A percentile compares a stretch with the other conserved stretches of the same genome.
Conservation (phyloP, 805 yeast genomes). For the Candida vartiovaarae region DNA sequence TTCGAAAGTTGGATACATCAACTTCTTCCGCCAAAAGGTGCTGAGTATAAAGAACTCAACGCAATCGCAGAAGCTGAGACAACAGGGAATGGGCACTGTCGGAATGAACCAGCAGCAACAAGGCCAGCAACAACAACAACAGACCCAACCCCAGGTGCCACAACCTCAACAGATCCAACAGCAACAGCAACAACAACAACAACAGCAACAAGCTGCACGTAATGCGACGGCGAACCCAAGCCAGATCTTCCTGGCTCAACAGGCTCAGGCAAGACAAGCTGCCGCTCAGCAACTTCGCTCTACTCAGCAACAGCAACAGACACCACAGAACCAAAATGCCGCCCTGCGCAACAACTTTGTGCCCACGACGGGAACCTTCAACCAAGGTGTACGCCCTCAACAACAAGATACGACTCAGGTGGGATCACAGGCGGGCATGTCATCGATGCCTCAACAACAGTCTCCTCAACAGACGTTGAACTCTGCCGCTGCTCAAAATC, state of each 20-base stretch:
- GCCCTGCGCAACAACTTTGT: constrained; percentile 3
- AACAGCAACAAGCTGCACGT: constrained; percentile 11
- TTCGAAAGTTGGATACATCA: constrained; percentile 51
- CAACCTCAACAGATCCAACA: not conserved
- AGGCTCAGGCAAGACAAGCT: constrained; percentile 43
- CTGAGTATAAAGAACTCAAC: constrained; percentile 19
- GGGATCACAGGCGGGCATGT: constrained; percentile 4
- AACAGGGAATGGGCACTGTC: constrained; percentile 27
- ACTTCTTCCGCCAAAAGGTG: constrained; percentile 29
- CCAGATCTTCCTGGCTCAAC: constrained; percentile 37
- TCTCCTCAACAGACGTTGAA: constrained; percentile 1
- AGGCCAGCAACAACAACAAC: constrained; percentile 3
- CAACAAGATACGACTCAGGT: constrained; percentile 2
- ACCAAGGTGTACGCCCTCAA: constrained; percentile 3
- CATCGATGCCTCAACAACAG: constrained; percentile 1
- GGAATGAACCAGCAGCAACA: constrained; percentile 5
- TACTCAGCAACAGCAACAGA: constrained; percentile 9
- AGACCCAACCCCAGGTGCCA: not conserved
- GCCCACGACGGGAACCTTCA: constrained; percentile 3
- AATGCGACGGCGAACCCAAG: constrained; percentile 20
- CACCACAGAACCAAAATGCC: not conserved
- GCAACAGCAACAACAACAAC: constrained; percentile 16
- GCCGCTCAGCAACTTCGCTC: constrained; percentile 38
- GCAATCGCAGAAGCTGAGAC: constrained; percentile 25
- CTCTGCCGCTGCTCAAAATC: constrained; percentile 1